Conservation (phyloP, 192 early-diverging fungal species). For the Lunasporangiospora selenospora region DNA sequence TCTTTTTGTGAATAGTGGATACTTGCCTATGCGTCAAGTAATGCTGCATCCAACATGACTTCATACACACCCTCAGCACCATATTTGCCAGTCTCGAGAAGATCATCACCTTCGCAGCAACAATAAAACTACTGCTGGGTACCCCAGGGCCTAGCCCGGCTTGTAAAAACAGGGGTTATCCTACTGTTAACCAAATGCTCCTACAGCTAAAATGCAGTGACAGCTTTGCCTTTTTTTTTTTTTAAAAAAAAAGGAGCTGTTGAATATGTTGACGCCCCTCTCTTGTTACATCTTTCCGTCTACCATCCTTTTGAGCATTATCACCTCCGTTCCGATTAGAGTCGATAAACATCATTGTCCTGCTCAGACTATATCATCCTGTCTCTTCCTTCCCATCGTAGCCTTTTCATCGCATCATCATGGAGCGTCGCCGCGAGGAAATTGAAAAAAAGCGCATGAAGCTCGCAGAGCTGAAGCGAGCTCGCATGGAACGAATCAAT, state of each 20-base stretch:
- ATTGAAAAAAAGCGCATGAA: constrained; percentile 92
- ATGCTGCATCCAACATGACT: constrained; percentile 37
- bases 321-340: no score
- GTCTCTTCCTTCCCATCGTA: no score
- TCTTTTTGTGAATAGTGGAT: constrained; percentile 48
- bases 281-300: neutral
- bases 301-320: neutral
- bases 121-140: no score
- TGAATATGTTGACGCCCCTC: no score
- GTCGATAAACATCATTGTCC: no score
- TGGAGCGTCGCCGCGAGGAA: constrained; percentile 80
- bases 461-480: constrained; percentile 86
- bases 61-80: constrained; percentile 40
- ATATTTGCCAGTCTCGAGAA: constrained; percentile 30
- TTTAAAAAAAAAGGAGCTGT: no score
- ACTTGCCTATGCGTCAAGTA: constrained; percentile 38
- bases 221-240: neutral
- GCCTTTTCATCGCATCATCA: no score
- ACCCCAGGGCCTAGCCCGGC: constrained; percentile 1
- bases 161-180: neutral
- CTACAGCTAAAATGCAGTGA: neutral
- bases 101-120: constrained; percentile 26
- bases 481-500: constrained; percentile 82
- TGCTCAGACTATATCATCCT: no score
- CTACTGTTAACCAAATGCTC: neutral